Evolutionary conservation across 2,329 filamentous ascomycete genomes (phyloP), one percentile per base, ranked within the genome.

Genomic region (Trichocomaceae sp.): DNA sequence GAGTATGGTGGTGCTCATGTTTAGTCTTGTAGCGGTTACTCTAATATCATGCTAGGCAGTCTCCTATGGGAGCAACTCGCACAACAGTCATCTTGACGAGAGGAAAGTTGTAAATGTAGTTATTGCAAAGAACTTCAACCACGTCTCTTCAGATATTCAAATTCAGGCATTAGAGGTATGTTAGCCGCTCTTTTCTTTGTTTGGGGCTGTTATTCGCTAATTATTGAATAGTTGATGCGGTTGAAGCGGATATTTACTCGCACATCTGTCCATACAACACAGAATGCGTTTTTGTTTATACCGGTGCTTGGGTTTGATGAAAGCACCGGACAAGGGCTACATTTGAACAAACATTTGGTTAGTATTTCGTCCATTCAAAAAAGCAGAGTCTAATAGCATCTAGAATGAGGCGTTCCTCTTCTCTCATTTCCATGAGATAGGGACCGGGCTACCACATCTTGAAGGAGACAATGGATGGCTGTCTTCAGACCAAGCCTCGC

Each of bases 321-420:
- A 3, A 65, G 64, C 37, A 64, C 66, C 15, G 59, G 68, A 33
- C 60, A 65, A 1, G 62, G 64, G 2, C 22, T 47, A 20, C 60
- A 58, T 26, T 60, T 78, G 13, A 74, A 75, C 45, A 58, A 64
- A 45, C 74, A 78, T 60, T 60, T 78, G 45, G 75, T 77, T 26
- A 39, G 63, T 60, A 31, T 15, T n/a, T 3, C 5, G 8, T 19
- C 5, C 23, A 10, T 17, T 5, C 13, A 1, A 57, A 44, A 58
- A 56, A 53, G 19, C 7, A 20, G 13, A 45, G 8, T 33, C 50
- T 64, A 48, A 63, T 26, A 3, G 15, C 23, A 19, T 53, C 9
- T 57, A 77, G 69, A 95, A 90, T 63, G 90, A 97, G 57, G 83
- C 88, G 60, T 86, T 97, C 61, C 89, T 90, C 66, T 84, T 97